Conservation (phyloP, 139 green algal genomes). For the Pseudopediastrum boryanum region DNA sequence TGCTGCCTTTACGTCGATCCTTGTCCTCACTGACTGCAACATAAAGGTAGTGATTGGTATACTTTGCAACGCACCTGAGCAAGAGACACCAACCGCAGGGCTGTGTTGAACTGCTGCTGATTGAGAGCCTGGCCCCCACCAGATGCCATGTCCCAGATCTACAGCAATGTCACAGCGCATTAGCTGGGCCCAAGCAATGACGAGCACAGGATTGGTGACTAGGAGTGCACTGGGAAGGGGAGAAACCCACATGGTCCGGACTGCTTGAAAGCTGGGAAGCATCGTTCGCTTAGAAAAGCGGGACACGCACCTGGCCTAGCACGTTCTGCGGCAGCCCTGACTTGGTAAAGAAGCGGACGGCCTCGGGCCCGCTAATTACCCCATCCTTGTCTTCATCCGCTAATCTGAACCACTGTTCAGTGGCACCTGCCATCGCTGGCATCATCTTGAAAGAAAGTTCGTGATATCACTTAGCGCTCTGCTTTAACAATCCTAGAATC, state of each 20-base stretch:
- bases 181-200: too few relatives aligned
- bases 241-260: too few relatives aligned
- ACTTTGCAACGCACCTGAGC: slow-evolving; percentile 78
- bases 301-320: slow-evolving; percentile 84
- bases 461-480: too few relatives aligned
- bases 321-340: slow-evolving; percentile 69
- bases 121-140: slow-evolving; percentile 71
- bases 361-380: slow-evolving; percentile 70
- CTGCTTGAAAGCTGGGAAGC: too few relatives aligned
- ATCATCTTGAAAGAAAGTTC: too few relatives aligned
- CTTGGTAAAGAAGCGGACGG: slow-evolving; percentile 82
- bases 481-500: not conserved
- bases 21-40: too few relatives aligned
- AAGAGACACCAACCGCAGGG: slow-evolving; percentile 81
- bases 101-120: slow-evolving; percentile 77
- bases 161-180: not conserved
- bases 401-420: slow-evolving; percentile 71
- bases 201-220: too few relatives aligned
- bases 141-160: slow-evolving; percentile 88
- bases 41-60: too few relatives aligned
- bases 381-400: slow-evolving; percentile 73
- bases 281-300: too few relatives aligned
- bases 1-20: too few relatives aligned
- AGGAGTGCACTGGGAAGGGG: too few relatives aligned
- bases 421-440: slow-evolving; percentile 18